Conservation (phyloP, 2,329 filamentous ascomycete genomes). For the Alternaria sp. region DNA sequence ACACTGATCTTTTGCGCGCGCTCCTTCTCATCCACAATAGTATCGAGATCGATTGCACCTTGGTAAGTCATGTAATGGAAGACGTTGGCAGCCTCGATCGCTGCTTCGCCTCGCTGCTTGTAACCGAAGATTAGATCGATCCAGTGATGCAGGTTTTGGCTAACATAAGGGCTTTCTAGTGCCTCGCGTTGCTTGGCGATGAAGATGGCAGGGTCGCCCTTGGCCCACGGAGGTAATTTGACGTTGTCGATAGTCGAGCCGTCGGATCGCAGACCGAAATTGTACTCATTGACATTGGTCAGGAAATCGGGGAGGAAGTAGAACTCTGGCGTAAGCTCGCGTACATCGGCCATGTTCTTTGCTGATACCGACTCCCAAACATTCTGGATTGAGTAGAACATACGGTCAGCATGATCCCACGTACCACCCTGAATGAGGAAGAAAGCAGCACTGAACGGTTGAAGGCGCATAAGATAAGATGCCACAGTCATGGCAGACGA, state of each 20-base stretch:
- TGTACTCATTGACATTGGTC: slow-evolving; percentile 91
- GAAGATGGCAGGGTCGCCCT: slow-evolving; percentile 94
- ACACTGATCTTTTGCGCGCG: slow-evolving; percentile 90
- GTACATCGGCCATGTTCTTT: slow-evolving; percentile 91
- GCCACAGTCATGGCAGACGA: slow-evolving; percentile 99
- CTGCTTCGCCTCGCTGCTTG: slow-evolving; percentile 93
- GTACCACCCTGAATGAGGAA: slow-evolving; percentile 92
- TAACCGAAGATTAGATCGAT: slow-evolving; percentile 94
- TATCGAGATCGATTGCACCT: slow-evolving; percentile 90
- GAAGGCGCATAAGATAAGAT: slow-evolving; percentile 92
- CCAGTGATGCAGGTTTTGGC: slow-evolving; percentile 89
- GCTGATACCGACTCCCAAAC: slow-evolving; percentile 91
- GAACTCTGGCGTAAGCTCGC: slow-evolving; percentile 95
- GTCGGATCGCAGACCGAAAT: slow-evolving; percentile 88
- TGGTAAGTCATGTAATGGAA: slow-evolving; percentile 97
- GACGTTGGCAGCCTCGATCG: slow-evolving; percentile 90
- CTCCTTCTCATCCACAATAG: slow-evolving; percentile 87
- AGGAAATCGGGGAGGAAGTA: slow-evolving; percentile 96
- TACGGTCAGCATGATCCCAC: slow-evolving; percentile 93
- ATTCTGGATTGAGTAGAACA: slow-evolving; percentile 92
- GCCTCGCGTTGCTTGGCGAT: slow-evolving; percentile 96
- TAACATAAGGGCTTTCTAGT: slow-evolving; percentile 91
- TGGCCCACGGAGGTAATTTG: slow-evolving; percentile 92
- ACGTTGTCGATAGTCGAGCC: slow-evolving; percentile 85
- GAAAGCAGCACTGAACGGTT: slow-evolving; percentile 96